Evolutionary conservation across 2,329 filamentous ascomycete genomes (phyloP), one percentile per base, ranked within the genome.

Genomic region (Salinomyces thailandicus): DNA sequence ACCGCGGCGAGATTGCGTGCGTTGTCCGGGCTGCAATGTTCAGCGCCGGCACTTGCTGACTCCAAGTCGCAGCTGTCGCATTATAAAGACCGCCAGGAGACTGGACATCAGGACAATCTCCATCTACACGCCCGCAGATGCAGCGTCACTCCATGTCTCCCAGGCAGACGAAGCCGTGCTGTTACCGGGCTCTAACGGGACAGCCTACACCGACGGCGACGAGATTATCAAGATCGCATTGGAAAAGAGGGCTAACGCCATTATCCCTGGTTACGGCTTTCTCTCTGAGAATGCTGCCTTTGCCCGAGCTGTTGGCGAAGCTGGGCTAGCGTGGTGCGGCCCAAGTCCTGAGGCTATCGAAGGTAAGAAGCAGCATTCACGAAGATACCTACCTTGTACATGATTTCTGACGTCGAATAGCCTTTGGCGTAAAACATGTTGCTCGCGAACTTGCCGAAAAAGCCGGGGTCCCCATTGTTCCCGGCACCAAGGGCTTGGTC

Each of bases 261-360:
- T 81, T 12, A 75, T 78, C 33, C 77, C 77, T 0, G 77, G 78
- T 2, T 81, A 82, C 58, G 78, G 78, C 0, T 81, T 80, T 41
- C 56, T 82, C 1, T 72, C 71, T 0, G 77, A 81, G 40, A 77
- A 79, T 49, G 66, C 72, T 4, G 64, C 71, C 4, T 81, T 81
- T 50, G 76, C 77, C 0, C 53, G 62, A 15, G 57, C 62, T 0
- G 69, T 77, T 1, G 53, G 62, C 15, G 59, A 66, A 6, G 69
- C 68, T 1, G 77, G 74, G 0, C 62, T 81, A 41, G 60, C 63
- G 2, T 81, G 73, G 62, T 65, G 74, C 11, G 77, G 78, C 0
- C 78, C 78, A 2, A 66, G 63, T 9, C 62, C 73, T 0, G 57
- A 65, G 9, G 51, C 55, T 16, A 77, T 79, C 35, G 63, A 69